A percentile compares a stretch with the other conserved stretches of the same genome.
phyloP scores from a whole-genome alignment of 192 early-diverging fungal genomes.

The Linnemannia hyalina region DNA sequence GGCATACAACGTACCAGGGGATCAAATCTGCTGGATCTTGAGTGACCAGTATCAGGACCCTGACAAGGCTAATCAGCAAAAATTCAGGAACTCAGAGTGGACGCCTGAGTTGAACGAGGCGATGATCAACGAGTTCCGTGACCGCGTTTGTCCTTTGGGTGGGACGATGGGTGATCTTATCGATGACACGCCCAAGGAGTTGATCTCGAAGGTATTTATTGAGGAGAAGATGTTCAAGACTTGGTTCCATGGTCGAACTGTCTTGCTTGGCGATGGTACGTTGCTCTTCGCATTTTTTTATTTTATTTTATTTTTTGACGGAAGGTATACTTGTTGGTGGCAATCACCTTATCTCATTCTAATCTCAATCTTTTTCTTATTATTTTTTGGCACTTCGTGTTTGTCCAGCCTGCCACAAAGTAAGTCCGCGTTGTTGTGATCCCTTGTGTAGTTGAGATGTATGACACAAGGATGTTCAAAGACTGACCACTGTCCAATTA shows the following conservation, averaged over 20 bases:
- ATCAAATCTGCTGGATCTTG: conserved; percentile 31
- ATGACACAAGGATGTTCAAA: neutral
- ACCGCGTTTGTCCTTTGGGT: conserved; percentile 9
- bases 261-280: conserved; percentile 39
- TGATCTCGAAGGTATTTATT: conserved; percentile 37
- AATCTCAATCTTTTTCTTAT: neutral
- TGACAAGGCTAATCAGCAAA: conserved; percentile 3
- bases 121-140: conserved; percentile 23
- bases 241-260: conserved; percentile 28
- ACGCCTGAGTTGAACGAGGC: conserved; percentile 14
- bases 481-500: neutral
- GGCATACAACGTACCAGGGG: conserved; percentile 1
- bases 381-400: neutral
- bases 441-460: neutral
- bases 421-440: neutral
- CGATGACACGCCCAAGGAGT: conserved; percentile 23
- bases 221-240: conserved; percentile 48
- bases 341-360: neutral
- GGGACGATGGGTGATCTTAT: conserved; percentile 28
- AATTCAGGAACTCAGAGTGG: conserved; percentile 32
- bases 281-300: neutral
- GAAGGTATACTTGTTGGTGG: neutral
- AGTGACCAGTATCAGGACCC: conserved; percentile 10
- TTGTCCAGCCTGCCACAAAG: conserved; percentile 32
- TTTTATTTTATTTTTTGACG: neutral